Conservation (phyloP, 441 rosid species). For the Monsonia emarginata region DNA sequence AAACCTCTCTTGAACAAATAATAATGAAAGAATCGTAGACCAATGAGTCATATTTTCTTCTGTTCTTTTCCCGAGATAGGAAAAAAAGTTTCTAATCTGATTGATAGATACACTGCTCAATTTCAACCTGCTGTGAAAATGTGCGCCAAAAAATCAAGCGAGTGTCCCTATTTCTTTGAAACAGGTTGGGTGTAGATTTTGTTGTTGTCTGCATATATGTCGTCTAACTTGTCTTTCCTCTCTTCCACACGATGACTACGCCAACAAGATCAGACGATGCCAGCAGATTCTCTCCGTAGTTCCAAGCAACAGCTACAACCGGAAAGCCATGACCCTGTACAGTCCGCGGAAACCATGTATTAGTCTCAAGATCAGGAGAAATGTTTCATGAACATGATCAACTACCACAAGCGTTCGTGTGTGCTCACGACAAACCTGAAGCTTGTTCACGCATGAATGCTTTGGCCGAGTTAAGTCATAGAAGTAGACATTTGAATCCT, state of each 20-base stretch:
- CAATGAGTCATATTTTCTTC: neutral
- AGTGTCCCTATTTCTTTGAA: too few species aligned
- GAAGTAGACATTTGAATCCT: conserved; percentile 88
- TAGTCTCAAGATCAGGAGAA: neutral
- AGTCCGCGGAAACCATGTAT: neutral
- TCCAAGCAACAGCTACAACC: conserved; percentile 78
- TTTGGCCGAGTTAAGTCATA: conserved; percentile 79
- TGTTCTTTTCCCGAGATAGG: neutral
- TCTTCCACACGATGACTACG: conserved; percentile 87
- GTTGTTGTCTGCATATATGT: too few species aligned
- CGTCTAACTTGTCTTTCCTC: conserved; percentile 48
- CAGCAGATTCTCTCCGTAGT: conserved; percentile 83
- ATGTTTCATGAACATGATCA: neutral
- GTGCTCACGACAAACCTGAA: conserved; percentile 48
- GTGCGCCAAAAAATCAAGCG: neutral
- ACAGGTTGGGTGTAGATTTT: too few species aligned
- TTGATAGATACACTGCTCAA: too few species aligned
- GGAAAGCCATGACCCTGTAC: conserved; percentile 89
- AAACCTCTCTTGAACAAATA: too few species aligned
- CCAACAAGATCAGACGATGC: conserved; percentile 89
- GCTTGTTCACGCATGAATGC: conserved; percentile 85
- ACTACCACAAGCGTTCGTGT: too few species aligned
- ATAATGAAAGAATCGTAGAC: too few species aligned
- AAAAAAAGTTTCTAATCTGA: neutral
- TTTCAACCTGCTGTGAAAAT: too few species aligned